These are phyloP conservation scores for Exophiala lecanii-corni DNA, from an alignment of 2,329 filamentous ascomycete genomes.

Conservation along the genomic window DNA sequence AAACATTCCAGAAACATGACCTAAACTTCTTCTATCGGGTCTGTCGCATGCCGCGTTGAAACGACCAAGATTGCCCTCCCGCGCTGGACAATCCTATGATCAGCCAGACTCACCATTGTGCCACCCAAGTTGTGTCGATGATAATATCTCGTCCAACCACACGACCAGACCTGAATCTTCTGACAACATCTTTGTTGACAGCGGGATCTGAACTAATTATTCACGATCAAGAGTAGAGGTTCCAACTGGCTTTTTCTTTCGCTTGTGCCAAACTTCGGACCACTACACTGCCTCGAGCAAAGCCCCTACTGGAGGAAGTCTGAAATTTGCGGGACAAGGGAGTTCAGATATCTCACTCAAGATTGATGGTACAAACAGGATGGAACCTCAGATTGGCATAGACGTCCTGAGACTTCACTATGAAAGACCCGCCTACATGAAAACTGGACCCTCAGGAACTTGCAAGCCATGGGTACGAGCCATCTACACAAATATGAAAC, in stretches of 20 bases:
- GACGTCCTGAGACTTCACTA: not conserved
- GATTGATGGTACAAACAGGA: conserved; percentile 2
- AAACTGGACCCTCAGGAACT: not conserved
- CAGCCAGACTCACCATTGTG: not conserved
- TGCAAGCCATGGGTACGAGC: no score
- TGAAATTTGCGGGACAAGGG: not conserved
- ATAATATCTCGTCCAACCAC: not conserved
- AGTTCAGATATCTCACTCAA: not conserved
- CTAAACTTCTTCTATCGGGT: conserved; percentile 3
- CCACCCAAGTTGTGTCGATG: not conserved
- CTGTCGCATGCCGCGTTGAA: not conserved
- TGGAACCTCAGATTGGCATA: conserved; percentile 1
- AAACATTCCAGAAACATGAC: conserved; percentile 2
- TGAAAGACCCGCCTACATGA: not conserved
- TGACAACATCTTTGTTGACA: not conserved
- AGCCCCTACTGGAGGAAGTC: conserved; percentile 1
- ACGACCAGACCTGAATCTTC: not conserved
- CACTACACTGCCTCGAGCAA: not conserved
- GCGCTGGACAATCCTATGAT: not conserved
- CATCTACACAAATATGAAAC: conserved; percentile 2
- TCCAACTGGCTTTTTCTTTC: not conserved
- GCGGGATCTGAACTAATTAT: not conserved
- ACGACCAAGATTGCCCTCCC: not conserved
- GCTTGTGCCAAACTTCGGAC: not conserved
- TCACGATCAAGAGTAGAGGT: not conserved